Evolutionary conservation across 352 stramenopile genomes (phyloP).

Genomic region (Phytophthora agathidicida): DNA sequence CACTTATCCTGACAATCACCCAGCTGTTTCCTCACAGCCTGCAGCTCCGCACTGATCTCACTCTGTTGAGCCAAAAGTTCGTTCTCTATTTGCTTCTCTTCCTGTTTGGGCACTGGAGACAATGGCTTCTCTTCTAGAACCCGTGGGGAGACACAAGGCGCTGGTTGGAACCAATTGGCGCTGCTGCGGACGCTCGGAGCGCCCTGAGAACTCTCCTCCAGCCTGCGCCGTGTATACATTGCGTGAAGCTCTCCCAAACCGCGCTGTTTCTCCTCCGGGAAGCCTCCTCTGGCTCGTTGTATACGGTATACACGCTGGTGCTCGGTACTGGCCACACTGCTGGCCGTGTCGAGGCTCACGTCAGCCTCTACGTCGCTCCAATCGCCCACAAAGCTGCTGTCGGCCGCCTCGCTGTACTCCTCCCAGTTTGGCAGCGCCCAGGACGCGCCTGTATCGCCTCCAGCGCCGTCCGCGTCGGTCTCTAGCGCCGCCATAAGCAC

Average conservation of each 20-base stretch:
- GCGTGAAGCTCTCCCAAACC: slow-evolving; percentile 38
- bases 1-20: slow-evolving; percentile 53
- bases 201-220: slow-evolving; percentile 19
- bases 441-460: slow-evolving; percentile 1
- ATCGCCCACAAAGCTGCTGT: slow-evolving; percentile 23
- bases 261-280: slow-evolving; percentile 10
- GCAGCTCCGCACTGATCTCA: slow-evolving; percentile 43
- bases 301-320: slow-evolving; percentile 45
- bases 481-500: slow-evolving; percentile 9
- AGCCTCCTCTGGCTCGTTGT: slow-evolving; percentile 25
- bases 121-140: slow-evolving; percentile 6
- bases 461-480: background rate
- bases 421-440: slow-evolving; percentile 69
- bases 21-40: slow-evolving; percentile 51
- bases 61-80: slow-evolving; percentile 37
- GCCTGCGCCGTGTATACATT: slow-evolving; percentile 37
- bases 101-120: slow-evolving; percentile 2
- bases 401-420: slow-evolving; percentile 47
- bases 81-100: slow-evolving; percentile 10
- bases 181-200: slow-evolving; percentile 18
- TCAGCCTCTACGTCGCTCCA: slow-evolving; percentile 46
- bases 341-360: slow-evolving; percentile 42
- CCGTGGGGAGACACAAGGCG: slow-evolving; percentile 21
- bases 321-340: slow-evolving; percentile 39
- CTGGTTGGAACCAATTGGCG: slow-evolving; percentile 21